Evolutionary conservation across 2,329 filamentous ascomycete species (phyloP).

Genomic region (Calonectria ilicicola): DNA sequence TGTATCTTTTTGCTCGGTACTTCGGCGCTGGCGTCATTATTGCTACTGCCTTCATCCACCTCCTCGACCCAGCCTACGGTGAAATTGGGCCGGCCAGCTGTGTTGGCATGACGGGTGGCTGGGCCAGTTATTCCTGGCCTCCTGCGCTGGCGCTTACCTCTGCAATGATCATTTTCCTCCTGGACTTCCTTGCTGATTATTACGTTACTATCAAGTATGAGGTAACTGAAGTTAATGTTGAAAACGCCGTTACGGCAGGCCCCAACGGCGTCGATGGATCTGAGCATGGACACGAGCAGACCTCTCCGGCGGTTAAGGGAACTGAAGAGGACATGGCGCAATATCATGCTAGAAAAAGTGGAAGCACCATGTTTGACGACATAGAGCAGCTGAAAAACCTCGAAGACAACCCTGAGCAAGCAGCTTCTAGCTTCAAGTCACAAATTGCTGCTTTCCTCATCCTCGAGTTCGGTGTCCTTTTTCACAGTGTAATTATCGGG

Average conservation of each 20-base stretch:
- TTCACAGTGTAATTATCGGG: slow-evolving; percentile 74
- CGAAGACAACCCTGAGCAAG: not conserved
- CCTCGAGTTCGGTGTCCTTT: slow-evolving; percentile 72
- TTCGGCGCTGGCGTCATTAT: slow-evolving; percentile 84
- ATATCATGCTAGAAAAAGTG: not conserved
- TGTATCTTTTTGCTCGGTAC: slow-evolving; percentile 79
- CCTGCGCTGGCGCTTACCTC: slow-evolving; percentile 63
- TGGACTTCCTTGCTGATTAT: slow-evolving; percentile 62
- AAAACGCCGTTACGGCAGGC: slow-evolving; percentile 38
- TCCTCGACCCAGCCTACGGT: slow-evolving; percentile 48
- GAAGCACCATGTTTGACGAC: not conserved
- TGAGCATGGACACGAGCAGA: not conserved
- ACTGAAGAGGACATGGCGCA: not conserved
- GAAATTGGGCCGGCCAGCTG: slow-evolving; percentile 51
- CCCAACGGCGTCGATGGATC: not conserved
- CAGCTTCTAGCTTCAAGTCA: not conserved
- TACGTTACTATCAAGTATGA: slow-evolving; percentile 63
- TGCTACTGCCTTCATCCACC: slow-evolving; percentile 82
- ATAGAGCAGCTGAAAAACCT: slow-evolving; percentile 1
- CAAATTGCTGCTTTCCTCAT: slow-evolving; percentile 61
- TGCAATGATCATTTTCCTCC: slow-evolving; percentile 61
- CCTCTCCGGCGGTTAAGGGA: not conserved
- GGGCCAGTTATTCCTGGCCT: slow-evolving; percentile 64
- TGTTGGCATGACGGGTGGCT: slow-evolving; percentile 61
- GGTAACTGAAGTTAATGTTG: slow-evolving; percentile 35